These are phyloP conservation scores for Xylariales sp. DNA, from an alignment of 2,329 filamentous ascomycete species.

Conservation along the genomic window DNA sequence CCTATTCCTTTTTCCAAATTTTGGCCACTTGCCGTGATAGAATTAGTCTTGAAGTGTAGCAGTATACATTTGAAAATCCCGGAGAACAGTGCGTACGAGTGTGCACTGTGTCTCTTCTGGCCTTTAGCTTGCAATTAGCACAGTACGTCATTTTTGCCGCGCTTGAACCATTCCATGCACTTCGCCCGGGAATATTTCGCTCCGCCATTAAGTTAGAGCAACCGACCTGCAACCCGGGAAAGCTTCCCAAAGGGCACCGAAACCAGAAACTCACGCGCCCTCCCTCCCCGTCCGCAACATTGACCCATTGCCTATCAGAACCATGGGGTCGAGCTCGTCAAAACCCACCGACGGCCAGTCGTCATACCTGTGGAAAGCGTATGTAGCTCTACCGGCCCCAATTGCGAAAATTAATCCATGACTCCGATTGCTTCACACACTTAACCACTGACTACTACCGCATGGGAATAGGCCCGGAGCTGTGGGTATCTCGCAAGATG, in stretches of 20 bases:
- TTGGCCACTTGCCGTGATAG: too few species aligned
- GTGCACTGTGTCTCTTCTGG: too few species aligned
- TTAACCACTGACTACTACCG: too few species aligned
- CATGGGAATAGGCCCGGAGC: conserved; percentile 42
- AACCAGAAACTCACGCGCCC: too few species aligned
- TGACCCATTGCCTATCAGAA: conserved; percentile 27
- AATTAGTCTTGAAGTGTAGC: too few species aligned
- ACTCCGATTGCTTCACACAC: too few species aligned
- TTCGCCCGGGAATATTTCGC: not conserved
- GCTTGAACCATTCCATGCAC: not conserved
- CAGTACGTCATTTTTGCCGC: conserved; percentile 5
- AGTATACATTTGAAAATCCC: too few species aligned
- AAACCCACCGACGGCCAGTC: conserved; percentile 41
- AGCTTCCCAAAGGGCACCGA: not conserved
- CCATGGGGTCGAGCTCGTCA: conserved; percentile 54
- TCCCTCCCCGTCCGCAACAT: not conserved
- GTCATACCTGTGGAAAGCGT: conserved; percentile 53
- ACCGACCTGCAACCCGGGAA: not conserved
- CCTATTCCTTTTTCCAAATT: too few species aligned
- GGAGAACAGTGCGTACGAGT: too few species aligned
- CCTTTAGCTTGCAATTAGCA: too few species aligned
- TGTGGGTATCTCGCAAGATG: conserved; percentile 66
- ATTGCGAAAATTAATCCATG: conserved; percentile 2
- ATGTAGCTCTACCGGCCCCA: conserved; percentile 22
- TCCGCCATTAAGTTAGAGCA: not conserved